Conservation (phyloP, 352 stramenopile species). For the Phytophthora ramorum region DNA sequence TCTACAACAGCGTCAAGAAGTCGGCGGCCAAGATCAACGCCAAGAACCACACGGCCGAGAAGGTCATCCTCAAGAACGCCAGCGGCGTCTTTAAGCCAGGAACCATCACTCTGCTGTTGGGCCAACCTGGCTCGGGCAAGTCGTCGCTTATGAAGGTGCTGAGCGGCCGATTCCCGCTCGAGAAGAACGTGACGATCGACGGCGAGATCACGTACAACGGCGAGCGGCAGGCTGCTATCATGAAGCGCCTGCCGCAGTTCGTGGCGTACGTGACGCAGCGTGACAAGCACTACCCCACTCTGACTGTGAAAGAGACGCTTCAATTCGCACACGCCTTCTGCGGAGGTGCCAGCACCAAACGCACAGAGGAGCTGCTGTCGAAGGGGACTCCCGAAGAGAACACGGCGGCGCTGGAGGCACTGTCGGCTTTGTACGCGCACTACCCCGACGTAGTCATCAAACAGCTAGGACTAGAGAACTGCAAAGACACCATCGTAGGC, state of each 20-base stretch:
- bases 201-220: conserved; percentile 34
- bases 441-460: conserved; percentile 45
- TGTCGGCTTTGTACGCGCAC: conserved; percentile 25
- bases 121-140: conserved; percentile 28
- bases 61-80: conserved; percentile 53
- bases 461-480: conserved; percentile 55
- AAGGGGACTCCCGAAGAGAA: conserved; percentile 25
- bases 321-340: conserved; percentile 53
- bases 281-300: conserved; percentile 88
- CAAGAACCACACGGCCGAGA: conserved; percentile 42
- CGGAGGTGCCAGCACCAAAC: conserved; percentile 32
- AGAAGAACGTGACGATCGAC: conserved; percentile 32
- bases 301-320: conserved; percentile 63
- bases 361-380: conserved; percentile 15
- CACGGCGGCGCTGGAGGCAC: conserved; percentile 19
- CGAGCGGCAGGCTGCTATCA: conserved; percentile 18
- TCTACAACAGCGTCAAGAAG: conserved; percentile 50
- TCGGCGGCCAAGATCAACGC: conserved; percentile 29
- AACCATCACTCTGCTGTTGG: conserved; percentile 28
- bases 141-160: conserved; percentile 33
- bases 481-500: conserved; percentile 63
- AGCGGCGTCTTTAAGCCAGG: conserved; percentile 48
- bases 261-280: conserved; percentile 50
- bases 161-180: conserved; percentile 21
- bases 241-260: conserved; percentile 53